phyloP scores from a whole-genome alignment of 495 filamentous ascomycete species.

The Trichoderma reesei region DNA sequence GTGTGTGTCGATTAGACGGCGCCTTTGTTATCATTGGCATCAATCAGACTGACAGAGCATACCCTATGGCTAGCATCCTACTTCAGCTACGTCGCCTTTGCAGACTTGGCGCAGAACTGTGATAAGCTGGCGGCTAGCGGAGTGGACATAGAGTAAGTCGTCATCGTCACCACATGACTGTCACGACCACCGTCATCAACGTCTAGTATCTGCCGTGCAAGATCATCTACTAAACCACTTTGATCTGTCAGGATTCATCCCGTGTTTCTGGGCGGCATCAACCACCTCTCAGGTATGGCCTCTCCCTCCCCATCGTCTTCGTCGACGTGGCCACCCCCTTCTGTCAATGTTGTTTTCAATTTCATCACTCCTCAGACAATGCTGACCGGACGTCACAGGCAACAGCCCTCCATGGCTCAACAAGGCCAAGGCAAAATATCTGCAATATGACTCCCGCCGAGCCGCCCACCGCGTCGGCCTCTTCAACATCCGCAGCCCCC shows the following conservation, averaged over 20 bases:
- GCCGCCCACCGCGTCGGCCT: constrained; percentile 44
- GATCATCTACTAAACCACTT: neutral
- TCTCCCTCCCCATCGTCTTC: too few relatives aligned
- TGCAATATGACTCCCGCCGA: constrained; percentile 43
- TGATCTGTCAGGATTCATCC: constrained; percentile 49
- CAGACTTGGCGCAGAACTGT: constrained; percentile 47
- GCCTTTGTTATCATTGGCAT: neutral
- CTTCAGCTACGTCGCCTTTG: constrained; percentile 57
- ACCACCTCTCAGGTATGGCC: constrained; percentile 44
- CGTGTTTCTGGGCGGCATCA: constrained; percentile 66
- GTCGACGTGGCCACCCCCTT: neutral
- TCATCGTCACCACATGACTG: neutral
- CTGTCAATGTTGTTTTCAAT: neutral
- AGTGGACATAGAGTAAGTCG: constrained; percentile 51
- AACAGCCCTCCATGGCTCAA: constrained; percentile 68
- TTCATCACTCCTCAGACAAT: neutral
- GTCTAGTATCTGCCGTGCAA: neutral
- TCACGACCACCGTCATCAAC: neutral
- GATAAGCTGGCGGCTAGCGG: constrained; percentile 43
- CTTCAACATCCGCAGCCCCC: constrained; percentile 30
- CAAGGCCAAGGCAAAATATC: constrained; percentile 54
- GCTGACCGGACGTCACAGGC: constrained; percentile 26
- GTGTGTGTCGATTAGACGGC: neutral
- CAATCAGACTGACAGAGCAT: neutral
- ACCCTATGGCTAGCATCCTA: constrained; percentile 43